Evolutionary conservation across 768 basidiomycete species (phyloP), one percentile per base, ranked within the genome.

Genomic region (Boletus vinaceobasis): DNA sequence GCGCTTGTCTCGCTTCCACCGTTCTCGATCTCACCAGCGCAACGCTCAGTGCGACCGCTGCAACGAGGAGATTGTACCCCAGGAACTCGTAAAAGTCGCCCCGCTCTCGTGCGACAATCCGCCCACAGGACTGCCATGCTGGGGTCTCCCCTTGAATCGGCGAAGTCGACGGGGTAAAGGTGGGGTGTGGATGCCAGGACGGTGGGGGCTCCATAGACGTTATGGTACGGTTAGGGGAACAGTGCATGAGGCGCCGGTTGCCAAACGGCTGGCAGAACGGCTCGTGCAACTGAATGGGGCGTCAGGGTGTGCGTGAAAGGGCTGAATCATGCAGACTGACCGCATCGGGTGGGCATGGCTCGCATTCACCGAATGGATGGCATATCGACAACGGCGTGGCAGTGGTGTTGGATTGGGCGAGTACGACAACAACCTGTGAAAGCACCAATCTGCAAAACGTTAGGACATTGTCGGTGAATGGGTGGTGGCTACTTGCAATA

Each of bases 231-330:
- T 69, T 61, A 56, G 65, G 67, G 23, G 82, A 65, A 57, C 94
- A 98, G 67, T 94, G 94, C 76, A 95, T 79, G 38, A 93, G 79
- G 19, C 90, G 85, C 23, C 95, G 84, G 72, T 95, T 95, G 48
- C 95, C 95, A 66, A 93, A 96, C n/a, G 95, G 94, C 65, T 90
- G 85, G 73, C 94, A 98, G 71, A 89, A 96, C 2, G 94, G 93
- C 74, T 94, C 84, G 63, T 85, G 75, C 33, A 90, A 75, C 93
- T 95, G 59, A 51, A n/a, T 31, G 54, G 7, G 21, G 32, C 19
- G 37, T 57, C 49, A 59, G 52, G 26, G 53, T 19, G 44, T 46
- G 29, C 43, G 46, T 57, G 31, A 46, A 23, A 27, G 15, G 49
- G 49, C 45, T 26, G 38, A 53, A 27, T 44, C 43, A 53, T 43